Base-by-base conservation (phyloP, 208 protist species). In the Crithidia bombi region DNA sequence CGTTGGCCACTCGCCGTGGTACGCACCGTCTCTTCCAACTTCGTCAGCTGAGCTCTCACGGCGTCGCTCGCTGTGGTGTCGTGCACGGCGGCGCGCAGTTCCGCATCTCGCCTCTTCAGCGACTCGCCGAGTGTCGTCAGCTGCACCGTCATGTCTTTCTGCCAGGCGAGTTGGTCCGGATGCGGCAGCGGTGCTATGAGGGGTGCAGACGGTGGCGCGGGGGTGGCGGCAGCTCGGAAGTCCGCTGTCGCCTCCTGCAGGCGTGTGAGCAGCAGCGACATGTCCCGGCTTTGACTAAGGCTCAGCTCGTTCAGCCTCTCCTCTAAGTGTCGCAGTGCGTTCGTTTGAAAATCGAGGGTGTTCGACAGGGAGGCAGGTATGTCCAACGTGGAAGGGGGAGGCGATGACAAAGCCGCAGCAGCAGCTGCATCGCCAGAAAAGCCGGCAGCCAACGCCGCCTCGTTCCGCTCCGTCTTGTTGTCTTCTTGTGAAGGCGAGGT, bases 211-310 rank as follows among this genome's bases (percentile, higher is more conserved):
- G 58, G 26, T 9, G 61, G 17, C 26, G 61, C 12, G 6, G 57
- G 5, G 26, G 57, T 25, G 3, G 57, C 30, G 25, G 51, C 51
- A 2, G 61, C 61, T 12, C 33, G 14, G 56, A 77, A 71, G 38
- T 71, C 46, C 28, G 52, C 64, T 14, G 64, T 56, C 7, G 64
- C 57, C 41, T 62, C 55, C 57, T 71, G 71, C 49, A 77, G 57
- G 7, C 38, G 63, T 11, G 32, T 26, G n/a, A 77, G 49, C 41
- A 77, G 32, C 25, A 36, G n/a, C 39, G 64, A 55, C 17, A 62
- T 66, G 50, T 77, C 64, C 30, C 63, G 35, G 26, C 57, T 66
- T 9, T 55, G 71, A 32, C 47, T 61, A 32, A 55, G 71, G 39
- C 47, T 39, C 6, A 62, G 35, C 23, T 71, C 57, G 30, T 77